Conservation (phyloP, 78 protist species). For the Acrasis kona region DNA sequence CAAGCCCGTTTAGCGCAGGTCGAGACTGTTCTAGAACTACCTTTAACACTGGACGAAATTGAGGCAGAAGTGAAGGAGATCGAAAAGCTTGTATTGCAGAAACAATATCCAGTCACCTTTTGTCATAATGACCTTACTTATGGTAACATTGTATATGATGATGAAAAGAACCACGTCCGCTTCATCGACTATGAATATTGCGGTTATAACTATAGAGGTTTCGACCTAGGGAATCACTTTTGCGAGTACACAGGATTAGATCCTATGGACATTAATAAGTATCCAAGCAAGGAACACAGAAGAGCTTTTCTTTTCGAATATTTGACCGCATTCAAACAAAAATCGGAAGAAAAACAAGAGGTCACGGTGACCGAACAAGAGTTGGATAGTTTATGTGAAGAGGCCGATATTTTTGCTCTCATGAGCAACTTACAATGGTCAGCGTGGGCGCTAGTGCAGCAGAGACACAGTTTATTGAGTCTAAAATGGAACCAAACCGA, state of each 20-base stretch:
- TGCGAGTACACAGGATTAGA: slow-evolving; percentile 7
- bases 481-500: too few species aligned
- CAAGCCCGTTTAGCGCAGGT: too few species aligned
- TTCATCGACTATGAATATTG: slow-evolving; percentile 15
- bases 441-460: too few species aligned
- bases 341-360: too few species aligned
- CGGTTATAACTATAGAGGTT: slow-evolving; percentile 9
- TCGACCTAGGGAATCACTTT: slow-evolving; percentile 19
- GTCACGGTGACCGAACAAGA: too few species aligned
- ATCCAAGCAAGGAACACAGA: neutral
- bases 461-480: too few species aligned
- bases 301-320: neutral
- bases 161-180: neutral
- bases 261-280: neutral
- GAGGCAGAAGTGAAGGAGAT: neutral
- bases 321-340: too few species aligned
- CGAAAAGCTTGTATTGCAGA: neutral
- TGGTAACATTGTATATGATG: neutral
- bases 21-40: too few species aligned
- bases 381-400: too few species aligned
- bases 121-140: slow-evolving; percentile 17
- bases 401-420: too few species aligned
- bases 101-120: neutral
- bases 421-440: too few species aligned
- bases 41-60: too few species aligned